Percentiles rank a stretch among this genome's conserved stretches.
These are phyloP conservation scores for Naganishia cerealis DNA, from an alignment of 1,284 basidiomycete genomes.

Conservation along the genomic window DNA sequence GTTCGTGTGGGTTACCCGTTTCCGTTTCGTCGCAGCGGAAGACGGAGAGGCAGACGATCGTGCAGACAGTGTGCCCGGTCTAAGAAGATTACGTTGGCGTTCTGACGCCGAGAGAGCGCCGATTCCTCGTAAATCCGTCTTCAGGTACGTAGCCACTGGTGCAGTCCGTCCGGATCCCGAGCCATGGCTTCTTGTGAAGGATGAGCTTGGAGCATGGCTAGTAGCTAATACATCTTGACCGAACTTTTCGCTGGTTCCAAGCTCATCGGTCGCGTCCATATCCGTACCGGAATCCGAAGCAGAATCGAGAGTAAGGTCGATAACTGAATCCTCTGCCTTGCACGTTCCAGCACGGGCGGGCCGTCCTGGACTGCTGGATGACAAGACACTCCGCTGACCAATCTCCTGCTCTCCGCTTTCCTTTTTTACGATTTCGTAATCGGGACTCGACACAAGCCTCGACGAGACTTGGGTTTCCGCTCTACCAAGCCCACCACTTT, in stretches of 20 bases:
- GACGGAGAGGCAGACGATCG: neutral
- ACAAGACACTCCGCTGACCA: neutral
- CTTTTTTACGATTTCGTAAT: neutral
- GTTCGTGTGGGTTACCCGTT: slow-evolving; percentile 28
- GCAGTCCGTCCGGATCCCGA: slow-evolving; percentile 29
- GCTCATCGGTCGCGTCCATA: too few species aligned
- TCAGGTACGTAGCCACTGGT: slow-evolving; percentile 28
- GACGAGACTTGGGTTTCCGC: neutral
- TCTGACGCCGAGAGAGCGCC: slow-evolving; percentile 20
- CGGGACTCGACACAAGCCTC: neutral
- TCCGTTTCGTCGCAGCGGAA: neutral
- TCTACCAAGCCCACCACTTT: slow-evolving; percentile 26
- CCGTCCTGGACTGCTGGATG: neutral
- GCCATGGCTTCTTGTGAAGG: neutral
- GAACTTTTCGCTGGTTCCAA: slow-evolving; percentile 8
- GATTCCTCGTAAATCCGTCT: slow-evolving; percentile 29
- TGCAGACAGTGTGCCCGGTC: neutral
- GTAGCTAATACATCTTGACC: neutral
- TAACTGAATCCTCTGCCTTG: slow-evolving; percentile 4
- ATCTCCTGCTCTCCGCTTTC: neutral
- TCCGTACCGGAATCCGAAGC: slow-evolving; percentile 6
- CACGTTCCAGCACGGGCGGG: neutral
- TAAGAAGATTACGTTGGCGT: neutral
- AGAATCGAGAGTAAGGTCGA: slow-evolving; percentile 29
- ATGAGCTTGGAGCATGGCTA: neutral